phyloP scores from a whole-genome alignment of 495 filamentous ascomycete species.

The Peziza echinospora region DNA sequence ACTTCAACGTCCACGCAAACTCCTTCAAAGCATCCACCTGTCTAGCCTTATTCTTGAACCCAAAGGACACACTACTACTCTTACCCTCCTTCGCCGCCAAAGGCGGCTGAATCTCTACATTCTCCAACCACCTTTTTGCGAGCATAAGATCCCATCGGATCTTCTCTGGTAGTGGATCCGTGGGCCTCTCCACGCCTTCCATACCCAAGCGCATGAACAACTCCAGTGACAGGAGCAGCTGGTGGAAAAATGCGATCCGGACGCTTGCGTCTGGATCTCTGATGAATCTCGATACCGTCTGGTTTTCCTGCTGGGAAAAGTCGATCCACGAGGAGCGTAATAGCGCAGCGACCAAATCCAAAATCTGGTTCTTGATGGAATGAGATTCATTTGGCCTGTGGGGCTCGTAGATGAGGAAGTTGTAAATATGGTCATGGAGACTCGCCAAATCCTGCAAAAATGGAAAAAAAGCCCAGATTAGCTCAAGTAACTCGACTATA shows the following conservation, averaged over 20 bases:
- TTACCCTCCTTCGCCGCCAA: slow-evolving; percentile 20
- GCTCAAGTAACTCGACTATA: too few species aligned
- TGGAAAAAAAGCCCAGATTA: too few species aligned
- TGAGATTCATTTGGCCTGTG: slow-evolving; percentile 22
- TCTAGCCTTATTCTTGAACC: slow-evolving; percentile 35
- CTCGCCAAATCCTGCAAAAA: slow-evolving; percentile 6
- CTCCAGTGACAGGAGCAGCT: slow-evolving; percentile 46
- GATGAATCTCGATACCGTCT: slow-evolving; percentile 43
- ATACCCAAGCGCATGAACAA: slow-evolving; percentile 33
- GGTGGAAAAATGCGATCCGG: slow-evolving; percentile 44
- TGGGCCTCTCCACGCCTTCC: slow-evolving; percentile 16
- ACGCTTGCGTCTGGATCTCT: slow-evolving; percentile 24
- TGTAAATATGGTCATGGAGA: slow-evolving; percentile 20
- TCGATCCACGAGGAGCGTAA: slow-evolving; percentile 44
- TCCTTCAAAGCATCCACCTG: slow-evolving; percentile 42
- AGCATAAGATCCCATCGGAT: slow-evolving; percentile 48
- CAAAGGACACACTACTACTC: slow-evolving; percentile 25
- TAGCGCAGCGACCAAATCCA: slow-evolving; percentile 41
- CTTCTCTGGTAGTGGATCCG: slow-evolving; percentile 37
- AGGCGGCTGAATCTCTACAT: slow-evolving; percentile 34
- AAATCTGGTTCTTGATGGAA: slow-evolving; percentile 42
- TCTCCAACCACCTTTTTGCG: slow-evolving; percentile 44
- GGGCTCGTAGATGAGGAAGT: slow-evolving; percentile 24
- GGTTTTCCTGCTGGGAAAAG: slow-evolving; percentile 39
- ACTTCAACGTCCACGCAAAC: slow-evolving; percentile 45